Evolutionary conservation across 2,329 filamentous ascomycete genomes (phyloP), one percentile per base, ranked within the genome.

Genomic region (Aspergillus pseudoglaucus): DNA sequence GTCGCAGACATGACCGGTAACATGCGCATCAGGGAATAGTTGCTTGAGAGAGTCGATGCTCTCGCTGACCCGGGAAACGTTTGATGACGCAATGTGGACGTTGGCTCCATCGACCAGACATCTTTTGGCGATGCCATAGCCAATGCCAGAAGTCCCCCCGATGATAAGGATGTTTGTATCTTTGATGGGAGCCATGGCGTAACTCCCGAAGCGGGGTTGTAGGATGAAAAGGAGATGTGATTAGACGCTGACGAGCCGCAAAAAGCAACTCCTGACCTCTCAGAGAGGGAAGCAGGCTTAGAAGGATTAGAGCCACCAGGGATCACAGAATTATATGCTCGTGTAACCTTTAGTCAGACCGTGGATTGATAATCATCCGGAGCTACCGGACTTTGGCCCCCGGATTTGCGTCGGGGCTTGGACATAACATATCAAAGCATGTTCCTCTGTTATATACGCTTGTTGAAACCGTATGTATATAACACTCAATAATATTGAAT

Each of bases 91-190:
- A 58, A 87, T 75, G 41, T 72, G 75, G 14, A 86, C 77, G n/a
- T 60, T 62, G 35, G 77, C 78, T 30, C 79, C 80, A 48, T 76
- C 68, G 46, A 78, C 76, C 38, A 84, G 60, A 12, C 72, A 68
- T 2, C 75, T 77, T 69, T 83, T 76, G 45, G 83, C 82, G 9
- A 82, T 78, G 47, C 69, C 74, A 53, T 75, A 80, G 27, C 83
- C 83, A 37, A 87, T 82, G 45, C 83, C 83, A 14, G 77, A 75
- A 2, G 79, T 78, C 37, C 81, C 84, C 40, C 83, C 83, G 42
- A 86, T 73, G 58, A 87, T 66, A 37, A 87, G 76, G 44, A 76
- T 58, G 18, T 59, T 59, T 14, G 61, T 62, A 47, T 66, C 56
- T 33, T 51, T 52, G n/a, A 67, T 49, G 14, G 52, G 41, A 15